These are phyloP conservation scores for Melampsora americana DNA, from an alignment of 1,284 basidiomycete species.

Conservation along the genomic window DNA sequence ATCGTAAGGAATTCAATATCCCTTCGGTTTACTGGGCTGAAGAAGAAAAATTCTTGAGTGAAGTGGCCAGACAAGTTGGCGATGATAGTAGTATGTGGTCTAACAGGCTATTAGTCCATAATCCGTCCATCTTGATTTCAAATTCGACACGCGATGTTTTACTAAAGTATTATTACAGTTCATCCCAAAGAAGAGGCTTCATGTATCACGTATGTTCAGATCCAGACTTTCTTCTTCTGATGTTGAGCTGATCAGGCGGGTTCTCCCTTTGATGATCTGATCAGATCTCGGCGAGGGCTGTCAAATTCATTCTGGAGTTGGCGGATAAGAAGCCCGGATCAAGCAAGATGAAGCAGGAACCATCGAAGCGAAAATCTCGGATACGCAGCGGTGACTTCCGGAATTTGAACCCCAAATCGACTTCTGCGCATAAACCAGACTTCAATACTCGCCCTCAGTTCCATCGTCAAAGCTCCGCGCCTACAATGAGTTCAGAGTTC, in stretches of 20 bases:
- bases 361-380: slow-evolving; percentile 31
- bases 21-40: slow-evolving; percentile 11
- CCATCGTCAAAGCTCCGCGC: slow-evolving; percentile 15
- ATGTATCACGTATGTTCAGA: slow-evolving; percentile 68
- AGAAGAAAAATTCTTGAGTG: slow-evolving; percentile 38
- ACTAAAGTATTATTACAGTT: slow-evolving; percentile 85
- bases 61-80: slow-evolving; percentile 41
- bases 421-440: not conserved
- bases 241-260: not conserved
- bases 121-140: slow-evolving; percentile 76
- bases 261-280: not conserved
- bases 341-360: slow-evolving; percentile 22
- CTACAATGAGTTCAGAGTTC: slow-evolving; percentile 36
- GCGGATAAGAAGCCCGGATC: slow-evolving; percentile 21
- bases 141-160: slow-evolving; percentile 76
- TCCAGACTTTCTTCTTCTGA: not conserved
- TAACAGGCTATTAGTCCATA: slow-evolving; percentile 86
- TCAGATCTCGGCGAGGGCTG: slow-evolving; percentile 58
- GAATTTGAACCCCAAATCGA: slow-evolving; percentile 14
- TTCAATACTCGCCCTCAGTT: slow-evolving; percentile 17
- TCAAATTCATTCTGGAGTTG: slow-evolving; percentile 55
- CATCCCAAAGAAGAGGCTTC: slow-evolving; percentile 67
- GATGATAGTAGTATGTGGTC: slow-evolving; percentile 61
- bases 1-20: slow-evolving; percentile 11
- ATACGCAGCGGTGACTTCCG: slow-evolving; percentile 37